phyloP scores from a whole-genome alignment of 2,329 filamentous ascomycete species.

The Colletotrichum graminicola region DNA sequence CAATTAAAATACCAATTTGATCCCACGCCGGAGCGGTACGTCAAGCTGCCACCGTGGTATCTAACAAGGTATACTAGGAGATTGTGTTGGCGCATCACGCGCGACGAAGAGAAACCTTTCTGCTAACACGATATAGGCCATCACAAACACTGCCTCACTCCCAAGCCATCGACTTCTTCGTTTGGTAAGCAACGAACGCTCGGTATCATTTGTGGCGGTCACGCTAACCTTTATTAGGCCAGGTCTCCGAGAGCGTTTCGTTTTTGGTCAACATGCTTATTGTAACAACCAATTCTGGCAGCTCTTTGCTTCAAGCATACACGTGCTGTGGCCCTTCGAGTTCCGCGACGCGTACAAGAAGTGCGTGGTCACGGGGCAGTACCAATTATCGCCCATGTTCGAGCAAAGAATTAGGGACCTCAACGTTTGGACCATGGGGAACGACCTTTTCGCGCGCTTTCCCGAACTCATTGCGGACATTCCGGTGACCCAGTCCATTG shows the following conservation, averaged over 20 bases:
- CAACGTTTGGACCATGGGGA: slow-evolving; percentile 48
- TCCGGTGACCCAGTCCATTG: slow-evolving; percentile 38
- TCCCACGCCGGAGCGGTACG: slow-evolving; percentile 42
- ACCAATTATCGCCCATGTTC: slow-evolving; percentile 45
- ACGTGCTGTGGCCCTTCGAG: slow-evolving; percentile 45
- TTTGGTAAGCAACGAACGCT: slow-evolving; percentile 44
- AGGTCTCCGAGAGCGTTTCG: slow-evolving; percentile 48
- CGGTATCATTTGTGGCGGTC: not conserved
- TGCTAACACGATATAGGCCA: slow-evolving; percentile 43
- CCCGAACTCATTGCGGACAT: slow-evolving; percentile 51
- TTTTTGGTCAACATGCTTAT: slow-evolving; percentile 49
- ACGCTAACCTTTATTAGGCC: slow-evolving; percentile 43
- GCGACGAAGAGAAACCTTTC: not conserved
- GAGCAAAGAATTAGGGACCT: slow-evolving; percentile 47
- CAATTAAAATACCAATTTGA: slow-evolving; percentile 48
- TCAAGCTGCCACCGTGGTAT: slow-evolving; percentile 47
- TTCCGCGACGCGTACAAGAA: slow-evolving; percentile 47
- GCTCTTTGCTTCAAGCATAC: slow-evolving; percentile 44
- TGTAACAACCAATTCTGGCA: slow-evolving; percentile 49
- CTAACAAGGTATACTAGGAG: slow-evolving; percentile 44
- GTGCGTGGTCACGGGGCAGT: slow-evolving; percentile 45
- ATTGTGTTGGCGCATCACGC: not conserved
- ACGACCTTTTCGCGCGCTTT: slow-evolving; percentile 46
- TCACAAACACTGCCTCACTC: slow-evolving; percentile 48
- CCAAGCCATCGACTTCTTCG: slow-evolving; percentile 50